Evolutionary conservation across 2,329 filamentous ascomycete species (phyloP).

Genomic region (Arthrobotrys iridis): DNA sequence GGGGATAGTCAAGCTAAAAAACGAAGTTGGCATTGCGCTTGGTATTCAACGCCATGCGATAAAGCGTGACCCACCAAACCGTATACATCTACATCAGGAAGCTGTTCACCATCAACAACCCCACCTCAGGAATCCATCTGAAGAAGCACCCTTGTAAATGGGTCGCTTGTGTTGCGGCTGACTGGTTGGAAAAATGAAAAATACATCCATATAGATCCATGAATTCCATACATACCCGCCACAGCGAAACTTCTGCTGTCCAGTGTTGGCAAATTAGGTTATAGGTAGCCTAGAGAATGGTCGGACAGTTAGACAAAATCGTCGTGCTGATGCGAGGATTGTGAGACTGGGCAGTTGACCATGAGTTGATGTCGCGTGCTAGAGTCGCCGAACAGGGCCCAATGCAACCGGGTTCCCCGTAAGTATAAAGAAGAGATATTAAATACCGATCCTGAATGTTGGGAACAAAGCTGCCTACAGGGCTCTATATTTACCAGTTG

Average conservation of each 20-base stretch:
- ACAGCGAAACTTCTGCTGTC: no score
- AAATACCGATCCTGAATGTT: no score
- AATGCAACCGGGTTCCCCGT: no score
- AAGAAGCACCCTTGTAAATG: background rate
- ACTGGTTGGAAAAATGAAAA: background rate
- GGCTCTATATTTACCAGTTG: background rate
- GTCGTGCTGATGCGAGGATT: constrained; percentile 2
- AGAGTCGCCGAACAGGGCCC: constrained; percentile 37
- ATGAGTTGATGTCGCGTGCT: background rate
- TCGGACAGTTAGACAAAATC: constrained; percentile 1
- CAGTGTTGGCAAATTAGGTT: background rate
- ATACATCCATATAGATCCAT: background rate
- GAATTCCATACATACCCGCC: no score
- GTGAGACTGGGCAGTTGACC: background rate
- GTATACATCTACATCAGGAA: constrained; percentile 7
- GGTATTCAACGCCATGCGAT: background rate
- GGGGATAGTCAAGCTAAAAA: constrained; percentile 14
- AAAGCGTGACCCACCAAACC: background rate
- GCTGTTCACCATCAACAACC: background rate
- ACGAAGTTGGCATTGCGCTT: constrained; percentile 18
- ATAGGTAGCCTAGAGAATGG: background rate
- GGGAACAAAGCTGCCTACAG: background rate
- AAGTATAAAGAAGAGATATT: no score
- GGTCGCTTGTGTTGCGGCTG: constrained; percentile 7
- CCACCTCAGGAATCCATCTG: background rate